These are phyloP conservation scores for Claviceps paspali DNA, from an alignment of 2,329 filamentous ascomycete genomes.

Conservation along the genomic window DNA sequence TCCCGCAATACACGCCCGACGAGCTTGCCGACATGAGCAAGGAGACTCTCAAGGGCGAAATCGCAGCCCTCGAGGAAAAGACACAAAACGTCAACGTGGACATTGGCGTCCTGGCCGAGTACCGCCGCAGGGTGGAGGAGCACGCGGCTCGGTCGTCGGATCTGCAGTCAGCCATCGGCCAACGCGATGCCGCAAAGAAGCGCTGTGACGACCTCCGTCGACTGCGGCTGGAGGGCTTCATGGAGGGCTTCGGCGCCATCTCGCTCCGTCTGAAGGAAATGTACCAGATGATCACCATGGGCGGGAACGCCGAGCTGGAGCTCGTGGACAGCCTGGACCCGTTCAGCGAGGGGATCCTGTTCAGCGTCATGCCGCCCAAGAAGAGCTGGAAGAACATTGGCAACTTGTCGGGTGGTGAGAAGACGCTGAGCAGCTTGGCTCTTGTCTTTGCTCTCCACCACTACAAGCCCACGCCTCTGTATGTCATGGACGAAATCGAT, in stretches of 20 bases:
- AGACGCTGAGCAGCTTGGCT: constrained; percentile 84
- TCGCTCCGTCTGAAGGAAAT: constrained; percentile 94
- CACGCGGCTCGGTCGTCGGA: constrained; percentile 71
- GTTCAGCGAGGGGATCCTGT: constrained; percentile 91
- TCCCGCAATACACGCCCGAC: constrained; percentile 65
- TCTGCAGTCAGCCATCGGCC: constrained; percentile 58
- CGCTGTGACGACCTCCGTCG: constrained; percentile 84
- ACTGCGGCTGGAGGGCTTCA: constrained; percentile 86
- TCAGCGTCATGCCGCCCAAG: constrained; percentile 98
- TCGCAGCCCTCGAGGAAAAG: constrained; percentile 47
- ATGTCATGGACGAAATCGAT: constrained; percentile 99
- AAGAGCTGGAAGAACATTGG: constrained; percentile 99
- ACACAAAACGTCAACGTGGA: constrained; percentile 81
- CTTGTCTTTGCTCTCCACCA: constrained; percentile 97
- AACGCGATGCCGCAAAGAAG: constrained; percentile 78
- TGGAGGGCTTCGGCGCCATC: constrained; percentile 92
- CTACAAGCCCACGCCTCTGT: constrained; percentile 92
- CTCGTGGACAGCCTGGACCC: constrained; percentile 92
- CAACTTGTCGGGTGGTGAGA: constrained; percentile 90
- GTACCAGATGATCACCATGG: constrained; percentile 99
- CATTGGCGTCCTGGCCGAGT: constrained; percentile 75
- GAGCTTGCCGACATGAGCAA: constrained; percentile 53
- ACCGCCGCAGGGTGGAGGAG: constrained; percentile 72
- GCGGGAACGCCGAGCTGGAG: constrained; percentile 92
- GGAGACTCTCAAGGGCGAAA: constrained; percentile 44